Evolutionary conservation across 306 rosid species (phyloP).

Genomic region (Vigna nakashimae): DNA sequence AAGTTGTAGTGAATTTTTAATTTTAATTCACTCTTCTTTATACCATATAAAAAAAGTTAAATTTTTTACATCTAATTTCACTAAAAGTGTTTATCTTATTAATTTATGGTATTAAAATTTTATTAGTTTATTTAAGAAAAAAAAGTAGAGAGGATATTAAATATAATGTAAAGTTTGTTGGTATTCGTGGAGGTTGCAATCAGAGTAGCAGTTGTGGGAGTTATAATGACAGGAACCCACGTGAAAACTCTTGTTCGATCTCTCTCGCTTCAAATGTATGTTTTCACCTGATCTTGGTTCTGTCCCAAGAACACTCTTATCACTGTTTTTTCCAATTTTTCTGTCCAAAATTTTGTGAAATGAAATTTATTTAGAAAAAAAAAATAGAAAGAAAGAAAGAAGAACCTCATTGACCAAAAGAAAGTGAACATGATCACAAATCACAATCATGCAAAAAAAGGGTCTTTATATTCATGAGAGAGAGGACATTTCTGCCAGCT

Average conservation of each 20-base stretch:
- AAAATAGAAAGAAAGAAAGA: too few species aligned
- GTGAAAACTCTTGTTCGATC: slow-evolving; percentile 44
- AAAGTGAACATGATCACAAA: neutral
- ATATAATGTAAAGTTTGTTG: neutral
- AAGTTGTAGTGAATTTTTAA: slow-evolving; percentile 52
- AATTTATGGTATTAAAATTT: too few species aligned
- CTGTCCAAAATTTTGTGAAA: too few species aligned
- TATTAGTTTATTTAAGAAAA: too few species aligned
- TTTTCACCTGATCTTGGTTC: slow-evolving; percentile 49
- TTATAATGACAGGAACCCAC: slow-evolving; percentile 57
- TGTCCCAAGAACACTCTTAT: neutral
- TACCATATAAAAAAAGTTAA: too few species aligned
- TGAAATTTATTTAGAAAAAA: too few species aligned
- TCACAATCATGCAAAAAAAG: neutral
- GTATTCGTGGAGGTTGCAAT: slow-evolving; percentile 47
- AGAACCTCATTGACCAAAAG: slow-evolving; percentile 9
- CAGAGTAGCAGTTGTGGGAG: slow-evolving; percentile 59
- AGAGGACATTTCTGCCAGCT: neutral
- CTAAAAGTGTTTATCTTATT: too few species aligned
- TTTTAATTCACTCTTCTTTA: neutral
- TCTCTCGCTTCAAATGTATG: slow-evolving; percentile 32
- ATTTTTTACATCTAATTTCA: too few species aligned
- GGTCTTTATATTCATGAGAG: neutral
- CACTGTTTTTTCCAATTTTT: too few species aligned
- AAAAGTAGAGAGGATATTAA: neutral